A percentile compares a stretch with the other conserved stretches of the same genome.
These are phyloP conservation scores for Arthromyces matolae DNA, from an alignment of 768 basidiomycete species.

Conservation along the genomic window DNA sequence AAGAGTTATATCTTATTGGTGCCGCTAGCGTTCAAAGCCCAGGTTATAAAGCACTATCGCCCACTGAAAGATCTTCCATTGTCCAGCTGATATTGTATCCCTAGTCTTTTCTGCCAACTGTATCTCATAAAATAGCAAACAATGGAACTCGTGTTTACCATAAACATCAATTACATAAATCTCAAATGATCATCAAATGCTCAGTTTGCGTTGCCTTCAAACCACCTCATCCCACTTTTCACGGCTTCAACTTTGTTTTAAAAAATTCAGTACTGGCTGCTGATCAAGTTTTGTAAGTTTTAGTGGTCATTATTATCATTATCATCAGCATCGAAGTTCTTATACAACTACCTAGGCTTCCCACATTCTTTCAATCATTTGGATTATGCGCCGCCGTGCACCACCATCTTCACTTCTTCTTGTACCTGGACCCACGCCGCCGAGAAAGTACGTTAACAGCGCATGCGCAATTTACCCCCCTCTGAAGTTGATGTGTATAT, in stretches of 20 bases:
- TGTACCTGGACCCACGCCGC: constrained; percentile 55
- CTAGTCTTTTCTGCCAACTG: constrained; percentile 1
- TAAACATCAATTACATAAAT: not conserved
- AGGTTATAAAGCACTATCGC: constrained; percentile 72
- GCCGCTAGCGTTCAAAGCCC: constrained; percentile 60
- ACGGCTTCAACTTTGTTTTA: not conserved
- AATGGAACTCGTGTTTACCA: not conserved
- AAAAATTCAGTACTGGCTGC: constrained; percentile 17
- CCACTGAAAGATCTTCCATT: constrained; percentile 39
- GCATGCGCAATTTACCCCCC: not conserved
- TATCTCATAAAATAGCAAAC: constrained; percentile 4
- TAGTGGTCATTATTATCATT: not conserved
- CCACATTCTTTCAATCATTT: constrained; percentile 10
- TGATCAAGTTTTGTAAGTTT: constrained; percentile 10
- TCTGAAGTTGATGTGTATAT: constrained; percentile 12
- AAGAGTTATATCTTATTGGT: constrained; percentile 3
- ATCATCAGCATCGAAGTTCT: not conserved
- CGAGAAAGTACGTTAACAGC: constrained; percentile 38
- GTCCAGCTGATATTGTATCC: constrained; percentile 15
- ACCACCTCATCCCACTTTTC: too few relatives aligned
- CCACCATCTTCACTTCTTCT: constrained; percentile 67
- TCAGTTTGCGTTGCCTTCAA: constrained; percentile 3
- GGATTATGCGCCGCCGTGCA: constrained; percentile 61
- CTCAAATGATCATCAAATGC: constrained; percentile 2
- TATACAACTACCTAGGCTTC: not conserved